Conservation (phyloP, 345 rosid genomes). For the Salix caprea region DNA sequence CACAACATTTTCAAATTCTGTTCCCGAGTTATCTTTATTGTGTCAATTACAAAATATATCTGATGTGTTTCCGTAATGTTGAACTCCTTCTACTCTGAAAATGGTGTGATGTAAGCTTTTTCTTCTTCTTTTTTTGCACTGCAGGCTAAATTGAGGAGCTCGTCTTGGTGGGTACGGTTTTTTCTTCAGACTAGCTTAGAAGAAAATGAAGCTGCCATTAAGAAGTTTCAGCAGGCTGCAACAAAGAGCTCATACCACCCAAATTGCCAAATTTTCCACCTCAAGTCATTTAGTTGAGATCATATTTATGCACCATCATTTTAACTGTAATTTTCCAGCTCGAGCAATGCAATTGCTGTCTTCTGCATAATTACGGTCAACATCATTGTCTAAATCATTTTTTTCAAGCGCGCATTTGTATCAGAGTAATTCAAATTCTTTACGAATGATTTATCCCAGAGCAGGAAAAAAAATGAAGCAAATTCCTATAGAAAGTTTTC, state of each 20-base stretch:
- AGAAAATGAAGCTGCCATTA: constrained; percentile 53
- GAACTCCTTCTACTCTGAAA: background rate
- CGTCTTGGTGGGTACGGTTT: constrained; percentile 66
- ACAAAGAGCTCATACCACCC: constrained; percentile 3
- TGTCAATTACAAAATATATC: background rate
- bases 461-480: too few species aligned
- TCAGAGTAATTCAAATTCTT: background rate
- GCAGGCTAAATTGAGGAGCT: constrained; percentile 73
- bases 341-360: constrained; percentile 12
- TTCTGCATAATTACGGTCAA: background rate
- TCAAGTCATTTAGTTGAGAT: constrained; percentile 17
- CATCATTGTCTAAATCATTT: background rate
- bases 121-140: background rate
- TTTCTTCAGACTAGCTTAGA: constrained; percentile 60
- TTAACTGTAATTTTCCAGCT: constrained; percentile 6
- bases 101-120: background rate
- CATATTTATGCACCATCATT: too few species aligned
- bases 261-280: constrained; percentile 22
- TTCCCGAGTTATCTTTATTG: background rate
- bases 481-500: too few species aligned
- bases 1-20: too few species aligned
- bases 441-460: background rate
- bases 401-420: background rate
- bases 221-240: constrained; percentile 38
- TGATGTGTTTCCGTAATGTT: background rate